Evolutionary conservation across 805 yeast genomes (phyloP).

Genomic region (Candida hungchunana): DNA sequence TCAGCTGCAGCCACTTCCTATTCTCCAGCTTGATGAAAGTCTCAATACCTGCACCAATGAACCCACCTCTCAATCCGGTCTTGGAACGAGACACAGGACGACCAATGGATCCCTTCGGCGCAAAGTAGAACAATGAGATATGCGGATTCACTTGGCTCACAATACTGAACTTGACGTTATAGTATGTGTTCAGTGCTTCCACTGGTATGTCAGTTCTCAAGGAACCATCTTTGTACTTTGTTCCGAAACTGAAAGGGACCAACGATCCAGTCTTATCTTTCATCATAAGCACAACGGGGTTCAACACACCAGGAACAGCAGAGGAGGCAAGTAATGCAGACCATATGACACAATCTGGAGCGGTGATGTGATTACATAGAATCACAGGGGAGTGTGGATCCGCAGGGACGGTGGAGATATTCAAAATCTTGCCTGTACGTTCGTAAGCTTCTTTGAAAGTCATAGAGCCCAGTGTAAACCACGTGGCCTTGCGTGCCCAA

Average conservation of each 20-base stretch:
- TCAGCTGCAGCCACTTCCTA: constrained; percentile 69
- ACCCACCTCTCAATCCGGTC: constrained; percentile 72
- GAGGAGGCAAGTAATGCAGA: constrained; percentile 70
- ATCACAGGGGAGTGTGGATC: constrained; percentile 81
- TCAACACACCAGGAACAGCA: constrained; percentile 79
- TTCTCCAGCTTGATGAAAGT: constrained; percentile 68
- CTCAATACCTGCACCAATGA: constrained; percentile 66
- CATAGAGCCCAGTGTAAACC: constrained; percentile 69
- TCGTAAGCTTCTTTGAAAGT: constrained; percentile 69
- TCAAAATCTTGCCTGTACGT: constrained; percentile 64
- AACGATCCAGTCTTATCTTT: constrained; percentile 39
- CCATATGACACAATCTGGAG: constrained; percentile 84
- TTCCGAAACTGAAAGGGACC: constrained; percentile 66
- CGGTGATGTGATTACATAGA: constrained; percentile 68
- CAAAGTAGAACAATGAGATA: constrained; percentile 67
- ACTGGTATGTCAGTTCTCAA: constrained; percentile 76
- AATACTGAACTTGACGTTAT: constrained; percentile 69
- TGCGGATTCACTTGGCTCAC: constrained; percentile 86
- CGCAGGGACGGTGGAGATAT: constrained; percentile 75
- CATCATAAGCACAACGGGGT: constrained; percentile 79
- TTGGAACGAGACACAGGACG: constrained; percentile 62
- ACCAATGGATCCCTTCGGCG: constrained; percentile 79
- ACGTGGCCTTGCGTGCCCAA: constrained; percentile 66
- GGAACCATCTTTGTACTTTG: constrained; percentile 75
- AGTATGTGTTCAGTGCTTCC: constrained; percentile 67